Conservation (phyloP, 2,329 filamentous ascomycete species). For the Salinomyces thailandicus region DNA sequence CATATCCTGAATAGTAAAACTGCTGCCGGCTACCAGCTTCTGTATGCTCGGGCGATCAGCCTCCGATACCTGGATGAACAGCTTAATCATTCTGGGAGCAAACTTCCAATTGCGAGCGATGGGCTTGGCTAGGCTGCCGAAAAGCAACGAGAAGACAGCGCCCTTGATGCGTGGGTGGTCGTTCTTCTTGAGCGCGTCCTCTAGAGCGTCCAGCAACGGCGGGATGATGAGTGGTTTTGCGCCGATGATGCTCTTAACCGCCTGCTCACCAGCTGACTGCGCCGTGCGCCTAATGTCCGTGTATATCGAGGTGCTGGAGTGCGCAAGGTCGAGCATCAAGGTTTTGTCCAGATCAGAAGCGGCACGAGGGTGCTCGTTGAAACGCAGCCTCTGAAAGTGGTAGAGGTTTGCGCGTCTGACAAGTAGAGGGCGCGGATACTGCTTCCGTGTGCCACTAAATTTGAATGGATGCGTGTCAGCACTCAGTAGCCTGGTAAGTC, state of each 20-base stretch:
- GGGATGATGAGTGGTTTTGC: conserved; percentile 83
- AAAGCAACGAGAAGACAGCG: conserved; percentile 79
- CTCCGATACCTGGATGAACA: conserved; percentile 80
- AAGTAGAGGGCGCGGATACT: conserved; percentile 84
- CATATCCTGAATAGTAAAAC: conserved; percentile 85
- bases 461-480: conserved; percentile 89
- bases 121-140: conserved; percentile 79
- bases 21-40: conserved; percentile 66
- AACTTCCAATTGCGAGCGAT: conserved; percentile 89
- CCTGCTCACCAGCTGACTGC: conserved; percentile 84
- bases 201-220: conserved; percentile 67
- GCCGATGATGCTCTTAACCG: conserved; percentile 81
- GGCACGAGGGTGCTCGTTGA: conserved; percentile 79
- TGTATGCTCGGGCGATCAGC: conserved; percentile 95
- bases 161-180: conserved; percentile 93
- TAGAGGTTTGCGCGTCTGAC: conserved; percentile 90
- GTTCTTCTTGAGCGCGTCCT: conserved; percentile 63
- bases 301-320: conserved; percentile 83
- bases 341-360: conserved; percentile 84
- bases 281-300: conserved; percentile 92
- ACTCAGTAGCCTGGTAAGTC: conserved; percentile 72
- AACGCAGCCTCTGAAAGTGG: conserved; percentile 83
- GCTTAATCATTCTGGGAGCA: conserved; percentile 75
- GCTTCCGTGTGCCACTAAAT: conserved; percentile 81
- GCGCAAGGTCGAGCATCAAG: conserved; percentile 73